phyloP scores from a whole-genome alignment of 257 asterid species.

The Voacanga thouarsii region DNA sequence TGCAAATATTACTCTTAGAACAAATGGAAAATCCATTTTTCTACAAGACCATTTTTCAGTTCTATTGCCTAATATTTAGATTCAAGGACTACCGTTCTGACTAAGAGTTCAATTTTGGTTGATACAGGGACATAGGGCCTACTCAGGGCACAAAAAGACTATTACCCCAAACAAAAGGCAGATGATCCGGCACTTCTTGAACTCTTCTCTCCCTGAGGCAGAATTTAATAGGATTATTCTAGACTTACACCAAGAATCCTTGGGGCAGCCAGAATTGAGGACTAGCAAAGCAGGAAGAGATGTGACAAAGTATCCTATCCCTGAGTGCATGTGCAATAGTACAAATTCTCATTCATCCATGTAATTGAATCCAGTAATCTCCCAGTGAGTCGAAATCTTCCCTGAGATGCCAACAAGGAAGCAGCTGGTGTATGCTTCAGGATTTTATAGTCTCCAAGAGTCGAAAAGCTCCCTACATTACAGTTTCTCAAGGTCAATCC shows the following conservation, averaged over 20 bases:
- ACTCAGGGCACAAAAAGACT: conserved; percentile 86
- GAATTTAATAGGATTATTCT: conserved; percentile 60
- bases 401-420: neutral
- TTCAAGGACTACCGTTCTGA: neutral
- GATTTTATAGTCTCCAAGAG: too few species aligned
- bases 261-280: conserved; percentile 84
- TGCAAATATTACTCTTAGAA: neutral
- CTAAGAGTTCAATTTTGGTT: too few species aligned
- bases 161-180: conserved; percentile 91
- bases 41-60: too few species aligned
- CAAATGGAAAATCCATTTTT: neutral
- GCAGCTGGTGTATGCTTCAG: too few species aligned
- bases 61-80: neutral
- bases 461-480: too few species aligned
- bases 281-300: conserved; percentile 69
- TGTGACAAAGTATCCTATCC: conserved; percentile 84
- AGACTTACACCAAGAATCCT: conserved; percentile 66
- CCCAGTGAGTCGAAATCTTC: neutral
- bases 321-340: conserved; percentile 87
- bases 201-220: conserved; percentile 54
- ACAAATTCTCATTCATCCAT: conserved; percentile 24
- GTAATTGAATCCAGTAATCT: conserved; percentile 6
- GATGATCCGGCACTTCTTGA: conserved; percentile 70
- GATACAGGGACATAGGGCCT: conserved; percentile 94
- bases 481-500: too few species aligned